Evolutionary conservation across 192 early-diverging fungal genomes (phyloP).

Genomic region (Endogone sp.): DNA sequence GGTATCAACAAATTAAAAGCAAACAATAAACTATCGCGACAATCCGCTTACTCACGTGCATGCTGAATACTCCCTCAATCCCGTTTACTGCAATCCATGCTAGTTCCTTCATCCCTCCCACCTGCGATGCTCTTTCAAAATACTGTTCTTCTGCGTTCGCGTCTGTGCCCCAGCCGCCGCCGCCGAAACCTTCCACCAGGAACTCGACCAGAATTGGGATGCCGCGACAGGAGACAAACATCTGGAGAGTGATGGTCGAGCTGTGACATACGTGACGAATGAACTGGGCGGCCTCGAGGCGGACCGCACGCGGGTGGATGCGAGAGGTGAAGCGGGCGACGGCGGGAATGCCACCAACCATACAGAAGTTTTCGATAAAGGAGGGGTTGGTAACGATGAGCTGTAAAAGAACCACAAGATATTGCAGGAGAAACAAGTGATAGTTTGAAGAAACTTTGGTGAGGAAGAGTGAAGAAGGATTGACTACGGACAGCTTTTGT

Average conservation of each 20-base stretch:
- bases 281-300: conserved; percentile 45
- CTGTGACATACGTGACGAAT: conserved; percentile 44
- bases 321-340: conserved; percentile 42
- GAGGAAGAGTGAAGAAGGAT: background rate
- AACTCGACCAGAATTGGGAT: conserved; percentile 43
- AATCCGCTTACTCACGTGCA: conserved; percentile 30
- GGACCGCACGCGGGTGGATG: conserved; percentile 29
- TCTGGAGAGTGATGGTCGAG: conserved; percentile 44
- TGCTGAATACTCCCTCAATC: conserved; percentile 46
- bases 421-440: background rate
- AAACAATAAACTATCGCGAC: background rate
- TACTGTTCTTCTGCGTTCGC: too few species aligned
- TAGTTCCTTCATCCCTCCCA: conserved; percentile 32
- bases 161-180: too few species aligned
- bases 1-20: background rate
- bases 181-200: conserved; percentile 40
- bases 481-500: background rate
- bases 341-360: conserved; percentile 51
- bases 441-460: background rate
- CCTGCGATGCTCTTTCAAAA: too few species aligned
- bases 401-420: background rate
- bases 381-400: conserved; percentile 30
- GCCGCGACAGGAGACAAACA: conserved; percentile 57
- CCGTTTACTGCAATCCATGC: conserved; percentile 49
- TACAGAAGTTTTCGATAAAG: conserved; percentile 46